Base-by-base conservation (phyloP, 495 filamentous ascomycete species). In the Aspergillus heteromorphus region DNA sequence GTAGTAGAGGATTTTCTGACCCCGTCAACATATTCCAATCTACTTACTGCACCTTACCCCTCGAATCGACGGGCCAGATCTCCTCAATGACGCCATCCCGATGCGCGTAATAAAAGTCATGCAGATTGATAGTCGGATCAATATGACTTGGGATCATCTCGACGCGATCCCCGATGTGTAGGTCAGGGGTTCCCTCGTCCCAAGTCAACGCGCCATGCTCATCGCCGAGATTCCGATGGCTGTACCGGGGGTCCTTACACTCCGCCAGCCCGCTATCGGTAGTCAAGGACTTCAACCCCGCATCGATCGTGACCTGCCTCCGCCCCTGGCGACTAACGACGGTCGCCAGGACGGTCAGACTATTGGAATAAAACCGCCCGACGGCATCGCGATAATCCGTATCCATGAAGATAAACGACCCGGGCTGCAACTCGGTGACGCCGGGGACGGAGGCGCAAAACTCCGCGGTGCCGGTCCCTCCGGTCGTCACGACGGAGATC, bases 341-440 rank as follows among this genome's bases (percentile, higher is more conserved):
- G 0, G 70, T 73, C 1, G 70, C 66, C 25, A 73, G 19, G 1
- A 73, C 49, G 1, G 66, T 69, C 21, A 73, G 49, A 36, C 70
- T 73, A 42, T 71, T 67, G 2, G 68, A 62, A 48, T 68, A 73
- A 52, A 69, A 71, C 1, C 61, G 63, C 6, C 70, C 70, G 4
- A 73, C 70, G 0, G 70, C 70, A 43, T 73, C 71, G 5, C 70
- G 63, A 21, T 73, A 73, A 29, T 73, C 70, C 0, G 68, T 71
- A 49, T 73, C 70, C 70, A 73, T 73, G 54, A 73, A 73, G 53
- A 73, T 73, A n/a, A 73, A 73, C 9, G 68, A 71, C 0, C 70
- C 70, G 6, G 70, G 70, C 56, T 73, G 70, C 6, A 73, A 54
- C 50, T 73, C 70, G 2, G 70, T 73, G 13, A 73, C 66, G 0